phyloP scores from a whole-genome alignment of 495 filamentous ascomycete species.

The Ascodesmis nigricans region DNA sequence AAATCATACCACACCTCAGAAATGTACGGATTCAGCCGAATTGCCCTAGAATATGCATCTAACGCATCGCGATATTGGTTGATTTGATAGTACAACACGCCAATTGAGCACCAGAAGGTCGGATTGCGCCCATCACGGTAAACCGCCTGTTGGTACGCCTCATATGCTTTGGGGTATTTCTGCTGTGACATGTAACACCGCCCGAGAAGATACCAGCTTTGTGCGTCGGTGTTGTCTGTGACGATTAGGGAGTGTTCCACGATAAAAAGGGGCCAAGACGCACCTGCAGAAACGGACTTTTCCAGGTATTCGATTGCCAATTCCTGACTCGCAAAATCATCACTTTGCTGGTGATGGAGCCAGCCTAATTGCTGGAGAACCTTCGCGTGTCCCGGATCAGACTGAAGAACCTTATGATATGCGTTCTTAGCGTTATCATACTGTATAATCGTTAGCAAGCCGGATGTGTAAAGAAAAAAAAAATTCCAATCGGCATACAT shows the following conservation, averaged over 20 bases:
- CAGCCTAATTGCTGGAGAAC: slow-evolving; percentile 95
- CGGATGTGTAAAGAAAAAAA: slow-evolving; percentile 7
- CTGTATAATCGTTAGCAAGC: slow-evolving; percentile 29
- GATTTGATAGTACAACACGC: slow-evolving; percentile 98
- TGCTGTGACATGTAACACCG: slow-evolving; percentile 99
- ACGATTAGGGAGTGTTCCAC: slow-evolving; percentile 3
- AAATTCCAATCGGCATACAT: slow-evolving; percentile 37
- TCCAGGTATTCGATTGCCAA: slow-evolving; percentile 91
- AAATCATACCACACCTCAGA: slow-evolving; percentile 99
- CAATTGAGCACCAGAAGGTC: slow-evolving; percentile 99
- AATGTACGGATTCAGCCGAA: slow-evolving; percentile 94
- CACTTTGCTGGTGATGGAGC: slow-evolving; percentile 92
- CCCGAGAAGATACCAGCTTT: slow-evolving; percentile 96
- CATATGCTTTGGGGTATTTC: slow-evolving; percentile 97
- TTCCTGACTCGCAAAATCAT: slow-evolving; percentile 71
- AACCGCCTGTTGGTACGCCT: slow-evolving; percentile 96
- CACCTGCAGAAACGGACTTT: slow-evolving; percentile 87
- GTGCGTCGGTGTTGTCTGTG: slow-evolving; percentile 79
- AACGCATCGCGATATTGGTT: slow-evolving; percentile 98
- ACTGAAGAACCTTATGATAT: slow-evolving; percentile 80
- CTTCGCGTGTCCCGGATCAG: slow-evolving; percentile 91
- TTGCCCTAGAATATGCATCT: slow-evolving; percentile 94
- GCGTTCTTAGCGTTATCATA: slow-evolving; percentile 80
- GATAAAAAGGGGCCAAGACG: slow-evolving; percentile 20
- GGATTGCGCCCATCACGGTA: slow-evolving; percentile 96